Evolutionary conservation across 257 asterid species (phyloP), one percentile per base, ranked within the genome.

Genomic region (Solanum ossicruentum): DNA sequence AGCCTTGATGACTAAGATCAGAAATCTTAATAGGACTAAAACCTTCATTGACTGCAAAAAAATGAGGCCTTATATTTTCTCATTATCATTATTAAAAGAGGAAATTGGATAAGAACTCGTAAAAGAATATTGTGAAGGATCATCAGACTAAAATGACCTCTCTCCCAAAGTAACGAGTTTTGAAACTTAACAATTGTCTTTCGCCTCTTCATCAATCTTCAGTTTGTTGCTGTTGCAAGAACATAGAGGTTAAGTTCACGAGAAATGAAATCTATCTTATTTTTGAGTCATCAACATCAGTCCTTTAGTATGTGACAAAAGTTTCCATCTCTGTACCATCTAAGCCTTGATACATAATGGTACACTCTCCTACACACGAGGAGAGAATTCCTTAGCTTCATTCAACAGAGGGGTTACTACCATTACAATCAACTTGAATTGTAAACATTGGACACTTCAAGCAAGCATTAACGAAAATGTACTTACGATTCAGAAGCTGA

Each of bases 401-500:
- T 32, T 32, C 36, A 32, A 32, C 36, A 32, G 36, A 32, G 1
- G 36, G 36, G 3, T 2, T 32, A 32, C 36, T 32, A 32, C 36
- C 3, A 3, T 32, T 32, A 1, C 3, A 32, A 32, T 32, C 41
- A 36, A 36, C 41, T 32, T 49, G 78, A 84, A 28, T 60, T 78
- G 47, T 54, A 26, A 78, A 78, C 3, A 11, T 72, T 41, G 47
- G 60, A 17, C 47, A 26, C 18, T 52, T 78, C 20, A 78, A 58
- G 57, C 63, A 82, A 91, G 87, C 84, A 86, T 86, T 82, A 72
- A 61, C 54, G 43, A 73, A 83, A 78, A 84, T 52, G 61, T 52
- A 63, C 97, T 92, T 92, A 95, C 99, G 97, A 89, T 88, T 94
- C 97, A 61, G 97, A 92, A 86, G 98, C 95, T 39, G 97, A 89